A percentile compares a stretch with the other conserved stretches of the same genome.
These are phyloP conservation scores for Pseudovirgaria hyperparasitica DNA, from an alignment of 2,329 filamentous ascomycete species.

Conservation along the genomic window DNA sequence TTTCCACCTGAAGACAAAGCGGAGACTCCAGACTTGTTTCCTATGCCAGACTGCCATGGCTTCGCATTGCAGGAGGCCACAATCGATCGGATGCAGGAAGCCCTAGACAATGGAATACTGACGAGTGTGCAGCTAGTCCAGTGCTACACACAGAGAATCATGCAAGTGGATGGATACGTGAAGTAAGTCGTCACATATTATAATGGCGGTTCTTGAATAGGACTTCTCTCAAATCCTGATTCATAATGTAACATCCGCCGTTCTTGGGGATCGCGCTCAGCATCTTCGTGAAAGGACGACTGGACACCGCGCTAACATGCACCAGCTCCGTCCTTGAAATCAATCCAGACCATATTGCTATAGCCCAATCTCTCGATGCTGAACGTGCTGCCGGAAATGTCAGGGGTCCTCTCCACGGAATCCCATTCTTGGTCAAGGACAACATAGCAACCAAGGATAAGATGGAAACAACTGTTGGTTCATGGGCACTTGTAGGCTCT, in stretches of 20 bases:
- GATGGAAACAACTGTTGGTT: slow-evolving; percentile 63
- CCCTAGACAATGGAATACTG: slow-evolving; percentile 41
- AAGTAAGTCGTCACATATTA: slow-evolving; percentile 33
- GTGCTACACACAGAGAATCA: slow-evolving; percentile 41
- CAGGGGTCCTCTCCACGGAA: slow-evolving; percentile 58
- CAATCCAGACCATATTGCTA: slow-evolving; percentile 53
- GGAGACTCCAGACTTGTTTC: slow-evolving; percentile 34
- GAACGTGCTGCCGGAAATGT: slow-evolving; percentile 45
- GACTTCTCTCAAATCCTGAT: too few species aligned
- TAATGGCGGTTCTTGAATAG: too few species aligned
- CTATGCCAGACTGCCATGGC: slow-evolving; percentile 49
- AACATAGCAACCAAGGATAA: slow-evolving; percentile 44
- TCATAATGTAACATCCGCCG: too few species aligned
- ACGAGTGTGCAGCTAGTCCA: slow-evolving; percentile 22
- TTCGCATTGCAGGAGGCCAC: slow-evolving; percentile 55
- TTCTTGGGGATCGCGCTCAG: too few species aligned
- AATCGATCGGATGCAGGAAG: slow-evolving; percentile 52
- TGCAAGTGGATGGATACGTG: slow-evolving; percentile 52
- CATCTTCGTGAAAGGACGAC: too few species aligned
- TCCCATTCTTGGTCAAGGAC: slow-evolving; percentile 65
- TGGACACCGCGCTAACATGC: too few species aligned
- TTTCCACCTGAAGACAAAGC: slow-evolving; percentile 18
- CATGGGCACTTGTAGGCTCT: slow-evolving; percentile 51
- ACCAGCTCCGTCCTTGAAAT: slow-evolving; percentile 48
- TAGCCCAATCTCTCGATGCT: slow-evolving; percentile 47